phyloP scores from a whole-genome alignment of 352 stramenopile genomes.

The Globisporangium barbulae region DNA sequence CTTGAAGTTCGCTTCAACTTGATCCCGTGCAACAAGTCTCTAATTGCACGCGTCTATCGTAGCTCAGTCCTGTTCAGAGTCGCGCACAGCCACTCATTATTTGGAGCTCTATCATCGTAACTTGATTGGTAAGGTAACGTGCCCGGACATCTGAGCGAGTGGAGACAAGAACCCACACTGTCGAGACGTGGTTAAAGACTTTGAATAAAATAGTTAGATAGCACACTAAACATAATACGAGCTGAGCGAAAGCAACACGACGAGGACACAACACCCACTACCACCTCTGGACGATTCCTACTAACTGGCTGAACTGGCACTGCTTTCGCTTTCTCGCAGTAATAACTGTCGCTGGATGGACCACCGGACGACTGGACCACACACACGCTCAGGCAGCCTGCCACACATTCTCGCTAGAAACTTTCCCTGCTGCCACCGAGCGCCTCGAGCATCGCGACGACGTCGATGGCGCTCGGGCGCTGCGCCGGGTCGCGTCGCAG shows the following conservation, averaged over 20 bases:
- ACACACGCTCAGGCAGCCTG: neutral
- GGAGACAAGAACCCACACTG: too few relatives aligned
- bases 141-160: too few relatives aligned
- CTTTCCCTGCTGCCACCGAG: slow-evolving; percentile 5
- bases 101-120: too few relatives aligned
- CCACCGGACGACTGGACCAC: neutral
- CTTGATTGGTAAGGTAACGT: neutral
- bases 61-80: too few relatives aligned
- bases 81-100: too few relatives aligned
- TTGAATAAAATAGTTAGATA: neutral
- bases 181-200: neutral
- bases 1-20: neutral
- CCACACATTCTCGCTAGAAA: neutral
- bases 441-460: slow-evolving; percentile 16
- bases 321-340: neutral
- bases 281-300: neutral
- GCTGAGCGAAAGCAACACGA: neutral
- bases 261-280: neutral
- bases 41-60: too few relatives aligned
- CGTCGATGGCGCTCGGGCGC: slow-evolving; percentile 14
- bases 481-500: slow-evolving; percentile 11
- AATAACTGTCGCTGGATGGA: neutral
- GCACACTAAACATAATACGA: neutral
- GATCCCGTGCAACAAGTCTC: neutral
- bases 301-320: neutral